Evolutionary conservation across 1,284 basidiomycete genomes (phyloP).

Genomic region (Hortiboletus rubellus): DNA sequence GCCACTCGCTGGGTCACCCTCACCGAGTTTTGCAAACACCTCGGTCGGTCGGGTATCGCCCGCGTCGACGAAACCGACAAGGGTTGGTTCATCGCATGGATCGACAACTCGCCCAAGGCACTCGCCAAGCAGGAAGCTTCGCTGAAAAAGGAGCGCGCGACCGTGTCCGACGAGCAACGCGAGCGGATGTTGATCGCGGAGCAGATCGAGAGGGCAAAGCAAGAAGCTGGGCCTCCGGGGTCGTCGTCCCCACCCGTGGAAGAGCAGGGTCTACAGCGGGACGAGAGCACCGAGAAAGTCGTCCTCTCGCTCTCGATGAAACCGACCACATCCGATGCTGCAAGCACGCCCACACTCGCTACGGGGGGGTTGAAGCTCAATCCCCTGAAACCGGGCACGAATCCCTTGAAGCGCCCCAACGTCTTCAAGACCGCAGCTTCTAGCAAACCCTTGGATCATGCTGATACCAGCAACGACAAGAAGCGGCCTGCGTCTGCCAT

Average conservation of each 20-base stretch:
- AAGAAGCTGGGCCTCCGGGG: conserved; percentile 41
- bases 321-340: conserved; percentile 37
- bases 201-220: conserved; percentile 87
- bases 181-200: conserved; percentile 89
- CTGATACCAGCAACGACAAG: conserved; percentile 42
- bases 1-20: conserved; percentile 96
- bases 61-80: conserved; percentile 98
- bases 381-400: conserved; percentile 46
- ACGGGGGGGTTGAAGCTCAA: conserved; percentile 57
- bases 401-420: conserved; percentile 69
- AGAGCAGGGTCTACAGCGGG: conserved; percentile 68
- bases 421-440: conserved; percentile 61
- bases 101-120: conserved; percentile 94
- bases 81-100: conserved; percentile 96
- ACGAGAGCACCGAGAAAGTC: conserved; percentile 72
- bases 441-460: conserved; percentile 30
- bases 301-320: conserved; percentile 68
- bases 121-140: conserved; percentile 87
- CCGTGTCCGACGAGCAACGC: conserved; percentile 92
- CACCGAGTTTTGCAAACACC: conserved; percentile 90
- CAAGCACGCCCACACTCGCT: conserved; percentile 28
- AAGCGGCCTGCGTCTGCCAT: conserved; percentile 60
- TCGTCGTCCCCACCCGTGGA: conserved; percentile 43
- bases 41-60: conserved; percentile 86
- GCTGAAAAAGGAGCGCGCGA: conserved; percentile 89